Conservation (phyloP, 345 rosid genomes). For the Melastoma malabathricum region DNA sequence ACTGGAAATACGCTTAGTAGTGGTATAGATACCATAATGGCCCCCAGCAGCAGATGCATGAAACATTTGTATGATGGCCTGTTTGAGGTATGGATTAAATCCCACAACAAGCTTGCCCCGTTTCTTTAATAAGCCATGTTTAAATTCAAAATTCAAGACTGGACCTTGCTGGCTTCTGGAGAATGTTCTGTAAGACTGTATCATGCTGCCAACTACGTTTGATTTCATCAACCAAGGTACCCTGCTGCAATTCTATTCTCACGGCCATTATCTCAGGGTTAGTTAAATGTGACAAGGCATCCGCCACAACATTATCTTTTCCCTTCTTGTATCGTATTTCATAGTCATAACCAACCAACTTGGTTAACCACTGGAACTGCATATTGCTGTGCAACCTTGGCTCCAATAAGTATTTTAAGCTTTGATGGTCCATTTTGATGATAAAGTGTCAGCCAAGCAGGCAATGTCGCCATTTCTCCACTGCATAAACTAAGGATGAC, state of each 20-base stretch:
- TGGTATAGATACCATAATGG: not conserved
- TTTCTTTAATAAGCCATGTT: too few relatives aligned
- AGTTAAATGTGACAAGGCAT: not conserved
- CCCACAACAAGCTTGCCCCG: not conserved
- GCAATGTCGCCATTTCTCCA: not conserved
- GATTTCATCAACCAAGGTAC: not conserved
- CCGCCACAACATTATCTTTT: not conserved
- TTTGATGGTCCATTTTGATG: slow-evolving; percentile 3
- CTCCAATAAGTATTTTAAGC: not conserved
- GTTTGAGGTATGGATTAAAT: not conserved
- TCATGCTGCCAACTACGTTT: not conserved
- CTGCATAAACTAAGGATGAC: not conserved
- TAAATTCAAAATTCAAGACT: too few relatives aligned
- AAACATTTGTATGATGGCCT: too few relatives aligned
- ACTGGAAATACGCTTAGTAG: not conserved
- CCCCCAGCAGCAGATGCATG: not conserved
- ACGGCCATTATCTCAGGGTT: not conserved
- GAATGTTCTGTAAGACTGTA: too few relatives aligned
- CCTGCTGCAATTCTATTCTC: too few relatives aligned
- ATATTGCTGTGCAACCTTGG: not conserved
- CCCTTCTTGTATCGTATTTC: not conserved
- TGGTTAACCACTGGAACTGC: not conserved
- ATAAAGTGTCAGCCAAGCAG: not conserved
- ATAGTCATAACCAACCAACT: not conserved
- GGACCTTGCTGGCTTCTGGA: too few relatives aligned